These are phyloP conservation scores for Gaillardinia entomophila DNA, from an alignment of 805 yeast species.

Conservation along the genomic window DNA sequence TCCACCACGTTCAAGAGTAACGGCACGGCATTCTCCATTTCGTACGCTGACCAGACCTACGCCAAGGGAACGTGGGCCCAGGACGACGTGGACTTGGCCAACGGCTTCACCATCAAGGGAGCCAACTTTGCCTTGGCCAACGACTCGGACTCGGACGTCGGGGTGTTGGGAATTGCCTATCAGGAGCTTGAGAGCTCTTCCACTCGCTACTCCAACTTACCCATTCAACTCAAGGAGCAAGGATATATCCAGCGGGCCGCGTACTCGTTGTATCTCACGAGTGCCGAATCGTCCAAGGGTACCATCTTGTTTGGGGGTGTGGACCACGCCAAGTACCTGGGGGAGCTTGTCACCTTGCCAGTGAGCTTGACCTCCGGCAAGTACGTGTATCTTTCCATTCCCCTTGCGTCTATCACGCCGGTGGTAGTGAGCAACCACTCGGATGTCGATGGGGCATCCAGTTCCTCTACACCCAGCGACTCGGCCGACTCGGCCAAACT, in stretches of 20 bases:
- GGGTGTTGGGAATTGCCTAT: conserved; percentile 16
- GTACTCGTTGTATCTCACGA: conserved; percentile 11
- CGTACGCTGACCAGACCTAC: conserved; percentile 44
- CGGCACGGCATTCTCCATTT: conserved; percentile 22
- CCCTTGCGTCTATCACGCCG: conserved; percentile 12
- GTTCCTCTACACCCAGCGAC: conserved; percentile 3
- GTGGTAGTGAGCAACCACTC: conserved; percentile 3
- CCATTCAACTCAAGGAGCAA: conserved; percentile 7
- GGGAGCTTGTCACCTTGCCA: background rate
- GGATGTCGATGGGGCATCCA: conserved; percentile 1
- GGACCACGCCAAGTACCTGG: conserved; percentile 1
- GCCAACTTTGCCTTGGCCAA: conserved; percentile 13
- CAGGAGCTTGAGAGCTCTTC: conserved; percentile 6
- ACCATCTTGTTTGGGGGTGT: conserved; percentile 3
- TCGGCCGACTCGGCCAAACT: background rate
- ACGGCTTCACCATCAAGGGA: conserved; percentile 4
- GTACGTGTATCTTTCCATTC: conserved; percentile 12
- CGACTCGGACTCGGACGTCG: conserved; percentile 8
- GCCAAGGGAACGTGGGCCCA: conserved; percentile 47
- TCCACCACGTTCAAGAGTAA: conserved; percentile 10
- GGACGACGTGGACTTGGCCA: conserved; percentile 13
- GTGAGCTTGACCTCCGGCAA: conserved; percentile 7
- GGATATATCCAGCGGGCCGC: conserved; percentile 9
- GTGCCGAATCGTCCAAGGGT: conserved; percentile 4
- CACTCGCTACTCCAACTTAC: conserved; percentile 9